A percentile compares a stretch with the other conserved stretches of the same genome.
phyloP scores from a whole-genome alignment of 805 yeast genomes.

The Diddensiella santjacobensis region DNA sequence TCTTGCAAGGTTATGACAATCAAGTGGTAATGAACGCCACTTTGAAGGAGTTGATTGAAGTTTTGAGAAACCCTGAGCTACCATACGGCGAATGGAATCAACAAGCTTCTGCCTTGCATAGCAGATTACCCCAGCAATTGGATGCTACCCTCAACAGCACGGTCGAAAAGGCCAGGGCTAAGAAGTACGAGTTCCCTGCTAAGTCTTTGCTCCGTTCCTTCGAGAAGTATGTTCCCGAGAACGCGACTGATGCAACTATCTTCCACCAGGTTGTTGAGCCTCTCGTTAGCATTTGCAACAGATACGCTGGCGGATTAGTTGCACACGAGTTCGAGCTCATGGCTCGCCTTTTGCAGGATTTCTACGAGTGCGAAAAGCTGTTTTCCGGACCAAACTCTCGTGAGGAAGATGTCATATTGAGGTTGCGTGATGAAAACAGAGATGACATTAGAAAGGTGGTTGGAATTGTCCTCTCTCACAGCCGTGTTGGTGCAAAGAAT shows the following conservation, averaged over 20 bases:
- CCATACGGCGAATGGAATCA: constrained; percentile 92
- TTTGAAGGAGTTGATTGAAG: constrained; percentile 64
- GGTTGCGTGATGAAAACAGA: constrained; percentile 82
- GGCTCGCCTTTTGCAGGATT: constrained; percentile 63
- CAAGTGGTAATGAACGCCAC: constrained; percentile 90
- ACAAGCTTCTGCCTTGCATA: constrained; percentile 84
- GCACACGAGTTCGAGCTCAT: constrained; percentile 82
- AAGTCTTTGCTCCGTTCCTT: constrained; percentile 72
- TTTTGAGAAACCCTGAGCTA: constrained; percentile 71
- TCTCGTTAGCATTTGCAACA: constrained; percentile 60
- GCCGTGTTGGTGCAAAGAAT: constrained; percentile 90
- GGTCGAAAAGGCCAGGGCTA: constrained; percentile 58
- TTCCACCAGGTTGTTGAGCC: constrained; percentile 67
- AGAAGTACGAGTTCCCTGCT: constrained; percentile 90
- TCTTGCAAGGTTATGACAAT: constrained; percentile 88
- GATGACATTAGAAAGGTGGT: constrained; percentile 72
- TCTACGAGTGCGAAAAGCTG: constrained; percentile 70
- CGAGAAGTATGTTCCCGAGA: constrained; percentile 59
- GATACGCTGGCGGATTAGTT: constrained; percentile 69
- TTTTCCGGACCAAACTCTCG: constrained; percentile 74
- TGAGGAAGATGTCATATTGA: constrained; percentile 85
- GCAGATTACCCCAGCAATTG: constrained; percentile 77
- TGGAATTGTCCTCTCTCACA: constrained; percentile 74
- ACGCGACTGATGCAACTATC: constrained; percentile 39
- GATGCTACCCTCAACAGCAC: constrained; percentile 63